Conservation (phyloP, 352 stramenopile species). For the Pythium vanterpoolii region DNA sequence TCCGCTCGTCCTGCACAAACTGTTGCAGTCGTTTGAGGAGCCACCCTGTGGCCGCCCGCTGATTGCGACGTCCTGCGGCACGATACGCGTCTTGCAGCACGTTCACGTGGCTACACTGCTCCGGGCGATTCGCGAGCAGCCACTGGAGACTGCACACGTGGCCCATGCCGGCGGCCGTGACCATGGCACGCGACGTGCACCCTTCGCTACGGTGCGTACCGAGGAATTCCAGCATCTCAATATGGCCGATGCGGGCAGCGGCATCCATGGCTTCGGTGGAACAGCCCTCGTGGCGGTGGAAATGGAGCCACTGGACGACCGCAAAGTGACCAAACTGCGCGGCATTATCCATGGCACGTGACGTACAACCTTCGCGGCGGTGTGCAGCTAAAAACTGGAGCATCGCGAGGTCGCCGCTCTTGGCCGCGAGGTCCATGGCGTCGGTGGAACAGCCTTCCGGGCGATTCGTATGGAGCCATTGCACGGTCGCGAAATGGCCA, state of each 20-base stretch:
- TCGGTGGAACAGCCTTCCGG: slow-evolving; percentile 20
- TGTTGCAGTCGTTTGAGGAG: not conserved
- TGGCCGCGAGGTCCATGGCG: slow-evolving; percentile 26
- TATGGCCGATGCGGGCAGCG: slow-evolving; percentile 11
- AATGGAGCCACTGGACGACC: slow-evolving; percentile 22
- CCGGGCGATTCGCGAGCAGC: not conserved
- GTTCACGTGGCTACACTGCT: not conserved
- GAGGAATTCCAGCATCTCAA: slow-evolving; percentile 19
- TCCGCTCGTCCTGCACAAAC: too few species aligned
- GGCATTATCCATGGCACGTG: slow-evolving; percentile 23
- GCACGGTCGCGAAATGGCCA: slow-evolving; percentile 10
- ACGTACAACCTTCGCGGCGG: slow-evolving; percentile 24
- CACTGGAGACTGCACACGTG: slow-evolving; percentile 7
- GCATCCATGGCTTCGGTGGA: slow-evolving; percentile 19
- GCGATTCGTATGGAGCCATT: slow-evolving; percentile 19
- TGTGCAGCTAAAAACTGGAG: slow-evolving; percentile 19
- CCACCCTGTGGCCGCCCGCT: slow-evolving; percentile 1
- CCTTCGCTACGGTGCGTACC: slow-evolving; percentile 13
- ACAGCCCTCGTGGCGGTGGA: slow-evolving; percentile 20
- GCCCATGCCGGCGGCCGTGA: not conserved
- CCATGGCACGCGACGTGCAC: slow-evolving; percentile 10
- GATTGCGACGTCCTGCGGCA: not conserved
- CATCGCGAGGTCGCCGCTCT: slow-evolving; percentile 14
- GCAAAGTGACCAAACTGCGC: slow-evolving; percentile 20
- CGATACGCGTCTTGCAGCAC: not conserved